Evolutionary conservation across 75 land plant species (phyloP).

Genomic region (Larix kaempferi): DNA sequence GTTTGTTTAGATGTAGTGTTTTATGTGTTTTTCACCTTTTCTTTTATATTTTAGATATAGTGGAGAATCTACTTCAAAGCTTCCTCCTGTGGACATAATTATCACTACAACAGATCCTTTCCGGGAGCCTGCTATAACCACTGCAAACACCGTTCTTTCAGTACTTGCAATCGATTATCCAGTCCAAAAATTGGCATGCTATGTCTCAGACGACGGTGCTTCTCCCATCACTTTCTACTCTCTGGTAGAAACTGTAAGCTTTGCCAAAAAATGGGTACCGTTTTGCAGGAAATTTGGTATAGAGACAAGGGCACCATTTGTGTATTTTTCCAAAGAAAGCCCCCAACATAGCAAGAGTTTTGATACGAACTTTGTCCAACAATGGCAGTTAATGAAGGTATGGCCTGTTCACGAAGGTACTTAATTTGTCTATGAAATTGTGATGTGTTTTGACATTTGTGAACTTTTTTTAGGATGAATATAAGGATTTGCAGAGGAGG

Average conservation of each 20-base stretch:
- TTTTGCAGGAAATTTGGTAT: constrained; percentile 6
- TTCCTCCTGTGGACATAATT: constrained; percentile 6
- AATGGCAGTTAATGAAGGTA: not conserved
- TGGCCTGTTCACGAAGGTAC: not conserved
- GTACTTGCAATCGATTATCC: constrained; percentile 21
- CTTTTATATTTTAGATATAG: too few species aligned
- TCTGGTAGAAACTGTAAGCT: not conserved
- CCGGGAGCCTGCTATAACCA: constrained; percentile 1
- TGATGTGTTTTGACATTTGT: not conserved
- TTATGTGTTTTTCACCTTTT: too few species aligned
- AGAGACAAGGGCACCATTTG: not conserved
- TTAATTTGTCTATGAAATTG: not conserved
- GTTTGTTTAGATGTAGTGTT: too few species aligned
- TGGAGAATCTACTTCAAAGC: not conserved
- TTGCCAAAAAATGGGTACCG: constrained; percentile 12
- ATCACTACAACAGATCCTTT: constrained; percentile 11
- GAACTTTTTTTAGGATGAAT: not conserved
- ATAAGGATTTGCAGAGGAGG: not conserved
- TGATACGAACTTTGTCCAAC: not conserved
- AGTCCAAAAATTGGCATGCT: constrained; percentile 15
- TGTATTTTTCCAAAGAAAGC: not conserved
- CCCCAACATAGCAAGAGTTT: not conserved
- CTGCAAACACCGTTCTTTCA: constrained; percentile 5
- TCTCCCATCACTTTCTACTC: constrained; percentile 11
- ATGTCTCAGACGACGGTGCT: constrained; percentile 17